These are phyloP conservation scores for Ustilago loliicola DNA, from an alignment of 1,284 basidiomycete genomes.

Conservation along the genomic window DNA sequence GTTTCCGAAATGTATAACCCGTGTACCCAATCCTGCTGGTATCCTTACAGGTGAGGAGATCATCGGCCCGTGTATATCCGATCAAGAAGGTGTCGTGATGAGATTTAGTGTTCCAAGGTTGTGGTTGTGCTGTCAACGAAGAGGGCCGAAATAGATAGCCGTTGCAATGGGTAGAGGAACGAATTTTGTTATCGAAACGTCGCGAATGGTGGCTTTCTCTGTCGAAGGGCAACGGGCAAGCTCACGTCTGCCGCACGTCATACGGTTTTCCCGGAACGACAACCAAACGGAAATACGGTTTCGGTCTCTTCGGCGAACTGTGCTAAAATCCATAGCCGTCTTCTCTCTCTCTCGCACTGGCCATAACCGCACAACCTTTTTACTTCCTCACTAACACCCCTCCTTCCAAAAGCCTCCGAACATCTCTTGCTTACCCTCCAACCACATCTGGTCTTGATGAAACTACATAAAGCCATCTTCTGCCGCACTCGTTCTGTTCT, in stretches of 20 bases:
- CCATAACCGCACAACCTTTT: not conserved
- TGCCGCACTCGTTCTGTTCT: not conserved
- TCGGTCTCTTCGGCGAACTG: not conserved
- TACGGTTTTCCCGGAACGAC: not conserved
- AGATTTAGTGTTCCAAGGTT: not conserved
- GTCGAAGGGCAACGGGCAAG: not conserved
- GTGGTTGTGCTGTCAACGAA: not conserved
- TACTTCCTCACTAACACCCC: not conserved
- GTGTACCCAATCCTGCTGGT: too few relatives aligned
- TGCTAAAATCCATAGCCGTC: not conserved
- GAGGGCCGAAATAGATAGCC: not conserved
- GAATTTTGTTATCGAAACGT: not conserved
- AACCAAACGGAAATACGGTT: not conserved
- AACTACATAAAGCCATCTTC: not conserved
- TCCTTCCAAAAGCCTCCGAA: not conserved
- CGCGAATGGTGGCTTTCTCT: not conserved
- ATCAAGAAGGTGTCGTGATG: not conserved
- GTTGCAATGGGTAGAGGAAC: not conserved
- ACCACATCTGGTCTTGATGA: not conserved
- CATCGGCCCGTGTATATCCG: not conserved
- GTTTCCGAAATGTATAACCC: not conserved
- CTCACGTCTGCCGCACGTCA: conserved; percentile 1
- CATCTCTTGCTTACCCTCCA: not conserved
- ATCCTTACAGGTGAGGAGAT: too few relatives aligned
- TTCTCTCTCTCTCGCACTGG: not conserved